Evolutionary conservation across 2,329 filamentous ascomycete species (phyloP).

Genomic region (Pseudogymnoascus sp.): DNA sequence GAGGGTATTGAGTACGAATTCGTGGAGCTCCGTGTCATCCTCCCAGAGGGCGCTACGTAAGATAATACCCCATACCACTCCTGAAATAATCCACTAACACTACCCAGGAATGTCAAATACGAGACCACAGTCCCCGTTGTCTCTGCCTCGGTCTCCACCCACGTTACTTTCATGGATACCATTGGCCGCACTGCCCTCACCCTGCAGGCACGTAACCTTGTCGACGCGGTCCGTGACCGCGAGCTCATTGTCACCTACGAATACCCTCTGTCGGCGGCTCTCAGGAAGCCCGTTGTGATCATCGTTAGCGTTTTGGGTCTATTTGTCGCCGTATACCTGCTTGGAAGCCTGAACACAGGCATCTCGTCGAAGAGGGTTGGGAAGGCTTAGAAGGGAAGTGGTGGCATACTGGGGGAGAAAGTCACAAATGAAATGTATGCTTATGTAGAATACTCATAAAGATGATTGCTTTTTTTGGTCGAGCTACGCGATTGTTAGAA

Average conservation of each 20-base stretch:
- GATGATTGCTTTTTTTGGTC: neutral
- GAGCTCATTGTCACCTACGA: conserved; percentile 84
- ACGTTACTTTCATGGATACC: conserved; percentile 91
- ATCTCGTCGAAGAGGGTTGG: conserved; percentile 16
- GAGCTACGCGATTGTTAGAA: neutral
- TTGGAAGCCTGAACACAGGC: conserved; percentile 42
- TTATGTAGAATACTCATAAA: conserved; percentile 9
- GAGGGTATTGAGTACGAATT: conserved; percentile 84
- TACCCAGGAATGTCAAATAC: conserved; percentile 66
- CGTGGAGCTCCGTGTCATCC: conserved; percentile 69
- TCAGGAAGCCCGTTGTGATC: conserved; percentile 81
- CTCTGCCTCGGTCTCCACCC: conserved; percentile 49
- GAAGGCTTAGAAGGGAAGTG: neutral
- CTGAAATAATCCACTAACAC: conserved; percentile 30
- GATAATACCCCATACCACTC: conserved; percentile 46
- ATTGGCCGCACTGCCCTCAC: conserved; percentile 75
- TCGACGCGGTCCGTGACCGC: conserved; percentile 81
- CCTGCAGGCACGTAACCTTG: conserved; percentile 75
- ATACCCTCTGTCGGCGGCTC: conserved; percentile 61
- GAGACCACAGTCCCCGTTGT: conserved; percentile 65
- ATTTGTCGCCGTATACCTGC: conserved; percentile 64
- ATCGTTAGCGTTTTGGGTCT: conserved; percentile 65
- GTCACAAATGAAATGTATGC: conserved; percentile 6
- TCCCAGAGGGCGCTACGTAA: conserved; percentile 85
- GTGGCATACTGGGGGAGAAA: neutral